Percentiles rank a stretch among this genome's conserved stretches.
Conservation (phyloP, 371 early-diverging fungal genomes). For the Encephalitozoon romaleae region DNA sequence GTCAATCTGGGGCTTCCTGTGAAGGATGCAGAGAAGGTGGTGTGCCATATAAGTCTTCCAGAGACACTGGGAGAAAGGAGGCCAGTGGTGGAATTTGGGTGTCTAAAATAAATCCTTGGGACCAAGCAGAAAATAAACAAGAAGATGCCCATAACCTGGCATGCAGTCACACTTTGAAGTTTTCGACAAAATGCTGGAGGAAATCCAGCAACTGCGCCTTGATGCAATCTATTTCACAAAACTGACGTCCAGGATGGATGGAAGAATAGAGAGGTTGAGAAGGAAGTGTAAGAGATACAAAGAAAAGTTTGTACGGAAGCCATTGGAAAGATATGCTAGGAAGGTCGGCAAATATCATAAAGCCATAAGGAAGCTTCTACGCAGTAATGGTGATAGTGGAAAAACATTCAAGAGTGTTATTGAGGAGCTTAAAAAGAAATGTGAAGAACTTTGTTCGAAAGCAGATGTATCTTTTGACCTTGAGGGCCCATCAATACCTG, state of each 20-base stretch:
- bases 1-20: slow-evolving; percentile 37
- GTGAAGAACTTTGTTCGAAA: neutral
- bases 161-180: slow-evolving; percentile 29
- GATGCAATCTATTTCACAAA: slow-evolving; percentile 32
- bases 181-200: slow-evolving; percentile 39
- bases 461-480: neutral
- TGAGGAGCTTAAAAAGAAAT: neutral
- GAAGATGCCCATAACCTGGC: neutral
- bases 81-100: neutral
- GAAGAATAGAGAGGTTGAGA: neutral
- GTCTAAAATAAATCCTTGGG: neutral
- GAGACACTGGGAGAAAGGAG: neutral
- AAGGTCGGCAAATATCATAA: slow-evolving; percentile 1
- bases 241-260: slow-evolving; percentile 1
- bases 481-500: neutral
- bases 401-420: neutral
- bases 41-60: neutral
- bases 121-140: neutral
- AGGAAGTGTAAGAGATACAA: slow-evolving; percentile 6
- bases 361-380: neutral
- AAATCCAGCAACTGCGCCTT: slow-evolving; percentile 45
- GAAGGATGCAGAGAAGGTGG: neutral
- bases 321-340: neutral
- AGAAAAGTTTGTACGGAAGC: neutral
- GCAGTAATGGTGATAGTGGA: neutral